Conservation (phyloP, 2,329 filamentous ascomycete genomes). For the Cladobotryum mycophilum region DNA sequence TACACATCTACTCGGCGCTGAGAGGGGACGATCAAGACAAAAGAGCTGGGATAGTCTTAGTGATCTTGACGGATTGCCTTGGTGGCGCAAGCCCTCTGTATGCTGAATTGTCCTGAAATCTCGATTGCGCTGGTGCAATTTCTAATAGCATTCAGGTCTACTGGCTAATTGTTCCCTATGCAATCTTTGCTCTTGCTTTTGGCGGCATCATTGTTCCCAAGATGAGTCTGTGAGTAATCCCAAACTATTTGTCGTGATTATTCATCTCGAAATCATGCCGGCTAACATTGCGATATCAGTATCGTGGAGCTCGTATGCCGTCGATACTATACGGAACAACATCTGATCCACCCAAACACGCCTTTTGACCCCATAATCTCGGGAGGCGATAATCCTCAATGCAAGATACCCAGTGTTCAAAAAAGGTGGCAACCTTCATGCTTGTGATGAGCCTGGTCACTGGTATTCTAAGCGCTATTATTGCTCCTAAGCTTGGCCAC, state of each 20-base stretch:
- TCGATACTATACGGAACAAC: conserved; percentile 68
- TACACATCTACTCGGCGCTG: conserved; percentile 32
- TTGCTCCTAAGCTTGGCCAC: conserved; percentile 74
- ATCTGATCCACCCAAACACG: conserved; percentile 51
- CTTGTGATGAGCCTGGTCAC: conserved; percentile 68
- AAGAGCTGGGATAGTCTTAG: conserved; percentile 20
- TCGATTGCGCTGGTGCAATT: not conserved
- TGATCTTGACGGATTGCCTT: conserved; percentile 56
- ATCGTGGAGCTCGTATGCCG: conserved; percentile 79
- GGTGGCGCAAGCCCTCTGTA: conserved; percentile 59
- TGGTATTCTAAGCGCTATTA: conserved; percentile 72
- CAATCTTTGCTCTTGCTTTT: conserved; percentile 77
- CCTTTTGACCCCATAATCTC: conserved; percentile 58
- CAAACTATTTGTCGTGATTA: not conserved
- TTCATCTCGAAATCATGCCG: not conserved
- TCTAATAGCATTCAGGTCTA: conserved; percentile 51
- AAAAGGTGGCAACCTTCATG: conserved; percentile 68
- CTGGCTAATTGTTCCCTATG: conserved; percentile 77
- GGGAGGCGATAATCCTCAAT: conserved; percentile 69
- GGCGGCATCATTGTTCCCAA: conserved; percentile 82
- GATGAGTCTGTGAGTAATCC: conserved; percentile 60
- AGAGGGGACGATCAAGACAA: conserved; percentile 11
- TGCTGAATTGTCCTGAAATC: conserved; percentile 17
- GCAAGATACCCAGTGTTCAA: conserved; percentile 72
- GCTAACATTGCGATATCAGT: conserved; percentile 26